Percentiles rank a stretch among this genome's conserved stretches.
Conservation (phyloP, 129 eudicot genomes). For the Gnaphalium uliginosum region DNA sequence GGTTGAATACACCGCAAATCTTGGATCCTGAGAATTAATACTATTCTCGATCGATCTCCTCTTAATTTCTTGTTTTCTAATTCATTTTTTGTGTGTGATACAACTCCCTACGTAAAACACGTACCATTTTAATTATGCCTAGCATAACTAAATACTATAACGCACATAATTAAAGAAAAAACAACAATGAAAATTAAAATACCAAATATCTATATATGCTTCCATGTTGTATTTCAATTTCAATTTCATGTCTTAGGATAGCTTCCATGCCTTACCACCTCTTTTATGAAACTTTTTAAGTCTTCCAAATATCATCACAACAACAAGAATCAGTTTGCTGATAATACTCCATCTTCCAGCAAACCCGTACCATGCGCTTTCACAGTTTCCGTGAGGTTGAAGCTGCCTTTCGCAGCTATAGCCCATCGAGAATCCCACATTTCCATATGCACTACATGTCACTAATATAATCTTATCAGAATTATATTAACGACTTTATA, state of each 20-base stretch:
- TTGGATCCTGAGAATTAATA: no score
- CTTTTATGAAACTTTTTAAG: conserved; percentile 37
- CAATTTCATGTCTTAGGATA: not conserved
- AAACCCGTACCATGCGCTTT: conserved; percentile 39
- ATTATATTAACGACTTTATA: not conserved
- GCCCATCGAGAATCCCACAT: conserved; percentile 47
- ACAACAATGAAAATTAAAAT: no score
- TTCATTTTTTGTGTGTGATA: no score
- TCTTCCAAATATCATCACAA: conserved; percentile 55
- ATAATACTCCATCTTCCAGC: conserved; percentile 44
- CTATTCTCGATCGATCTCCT: no score
- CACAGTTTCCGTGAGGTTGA: conserved; percentile 20
- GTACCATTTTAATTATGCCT: no score
- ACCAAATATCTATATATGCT: no score
- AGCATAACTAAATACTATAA: no score
- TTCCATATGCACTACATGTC: conserved; percentile 43
- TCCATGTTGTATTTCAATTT: no score
- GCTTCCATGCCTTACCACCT: conserved; percentile 39
- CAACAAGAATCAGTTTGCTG: conserved; percentile 39
- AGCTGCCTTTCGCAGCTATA: conserved; percentile 45
- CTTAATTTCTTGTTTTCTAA: no score
- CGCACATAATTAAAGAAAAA: no score
- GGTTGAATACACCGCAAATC: no score
- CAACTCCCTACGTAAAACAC: no score
- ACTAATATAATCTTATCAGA: not conserved